Conservation (phyloP, 257 asterid genomes). For the Solanum appendiculatum region DNA sequence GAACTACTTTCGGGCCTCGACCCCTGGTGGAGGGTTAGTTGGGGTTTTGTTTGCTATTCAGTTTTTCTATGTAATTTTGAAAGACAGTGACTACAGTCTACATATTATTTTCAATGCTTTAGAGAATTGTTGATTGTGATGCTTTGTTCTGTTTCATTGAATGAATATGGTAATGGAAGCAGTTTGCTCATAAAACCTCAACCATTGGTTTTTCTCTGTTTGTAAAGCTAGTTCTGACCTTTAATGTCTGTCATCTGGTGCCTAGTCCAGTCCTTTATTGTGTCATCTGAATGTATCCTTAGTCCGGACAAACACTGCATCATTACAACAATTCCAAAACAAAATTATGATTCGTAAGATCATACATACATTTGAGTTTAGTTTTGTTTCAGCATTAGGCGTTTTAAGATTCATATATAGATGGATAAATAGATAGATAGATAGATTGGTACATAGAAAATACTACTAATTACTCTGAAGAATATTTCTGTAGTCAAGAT, state of each 20-base stretch:
- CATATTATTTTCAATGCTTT: not conserved
- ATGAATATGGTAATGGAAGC: not conserved
- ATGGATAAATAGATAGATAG: too few relatives aligned
- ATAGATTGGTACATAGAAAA: too few relatives aligned
- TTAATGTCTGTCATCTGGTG: not conserved
- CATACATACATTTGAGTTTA: too few relatives aligned
- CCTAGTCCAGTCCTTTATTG: not conserved
- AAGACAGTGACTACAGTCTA: not conserved
- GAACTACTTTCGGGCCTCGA: not conserved
- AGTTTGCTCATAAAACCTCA: not conserved
- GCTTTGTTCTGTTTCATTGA: not conserved
- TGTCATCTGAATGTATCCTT: not conserved
- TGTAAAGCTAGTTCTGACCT: not conserved
- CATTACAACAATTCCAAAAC: too few relatives aligned
- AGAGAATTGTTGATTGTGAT: not conserved
- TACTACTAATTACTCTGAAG: too few relatives aligned
- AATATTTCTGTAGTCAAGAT: too few relatives aligned
- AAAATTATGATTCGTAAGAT: too few relatives aligned
- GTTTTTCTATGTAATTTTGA: not conserved
- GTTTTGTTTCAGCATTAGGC: too few relatives aligned
- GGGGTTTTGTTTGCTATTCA: not conserved
- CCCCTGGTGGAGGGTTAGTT: not conserved
- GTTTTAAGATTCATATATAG: too few relatives aligned
- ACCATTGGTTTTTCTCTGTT: not conserved
- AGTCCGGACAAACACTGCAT: too few relatives aligned